phyloP scores from a whole-genome alignment of 192 early-diverging fungal genomes.

The Rhizophagus clarus region DNA sequence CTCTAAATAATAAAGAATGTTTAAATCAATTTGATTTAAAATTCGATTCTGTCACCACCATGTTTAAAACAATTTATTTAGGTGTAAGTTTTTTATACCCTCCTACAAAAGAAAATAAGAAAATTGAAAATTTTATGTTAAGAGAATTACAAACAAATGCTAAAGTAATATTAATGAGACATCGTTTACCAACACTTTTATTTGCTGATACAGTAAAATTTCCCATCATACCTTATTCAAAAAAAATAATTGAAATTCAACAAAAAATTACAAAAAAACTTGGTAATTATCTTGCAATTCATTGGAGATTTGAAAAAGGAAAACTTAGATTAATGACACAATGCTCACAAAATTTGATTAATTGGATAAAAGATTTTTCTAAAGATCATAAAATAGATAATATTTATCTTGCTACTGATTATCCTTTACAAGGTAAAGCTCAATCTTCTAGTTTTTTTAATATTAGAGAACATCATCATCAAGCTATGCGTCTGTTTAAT shows the following conservation, averaged over 20 bases:
- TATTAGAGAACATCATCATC: no score
- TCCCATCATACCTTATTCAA: no score
- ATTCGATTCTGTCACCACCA: neutral
- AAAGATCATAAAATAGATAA: neutral
- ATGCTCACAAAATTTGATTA: neutral
- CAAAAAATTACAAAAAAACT: neutral
- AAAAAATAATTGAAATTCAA: neutral
- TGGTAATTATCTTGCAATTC: constrained; percentile 9
- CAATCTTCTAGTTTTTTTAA: no score
- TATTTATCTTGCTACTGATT: neutral
- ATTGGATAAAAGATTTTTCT: constrained; percentile 2
- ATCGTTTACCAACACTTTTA: neutral
- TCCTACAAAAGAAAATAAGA: neutral
- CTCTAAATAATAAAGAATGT: neutral
- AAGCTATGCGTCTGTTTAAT: no score
- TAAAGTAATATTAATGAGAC: no score
- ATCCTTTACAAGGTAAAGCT: neutral
- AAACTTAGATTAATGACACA: neutral
- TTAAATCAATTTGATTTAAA: constrained; percentile 14
- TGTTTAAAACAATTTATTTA: neutral
- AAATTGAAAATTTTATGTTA: constrained; percentile 4
- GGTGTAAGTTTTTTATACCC: neutral
- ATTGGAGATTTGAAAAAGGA: constrained; percentile 15
- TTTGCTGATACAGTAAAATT: neutral
- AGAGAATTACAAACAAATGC: no score